These are phyloP conservation scores for Solanum hybrid DNA, from an alignment of 305 asterid species.

Conservation along the genomic window DNA sequence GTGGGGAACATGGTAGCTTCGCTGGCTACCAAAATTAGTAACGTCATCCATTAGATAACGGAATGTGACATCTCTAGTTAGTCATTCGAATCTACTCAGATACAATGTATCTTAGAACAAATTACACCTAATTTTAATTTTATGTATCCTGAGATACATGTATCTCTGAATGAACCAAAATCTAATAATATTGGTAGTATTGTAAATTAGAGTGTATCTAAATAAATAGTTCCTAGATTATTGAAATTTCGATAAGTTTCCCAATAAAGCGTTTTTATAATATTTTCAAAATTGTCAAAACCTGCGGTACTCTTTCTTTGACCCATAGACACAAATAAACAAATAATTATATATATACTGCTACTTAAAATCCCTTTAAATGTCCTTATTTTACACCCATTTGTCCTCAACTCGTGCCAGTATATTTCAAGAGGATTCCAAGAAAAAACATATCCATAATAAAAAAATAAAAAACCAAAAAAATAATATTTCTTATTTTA, in stretches of 20 bases:
- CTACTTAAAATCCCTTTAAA: neutral
- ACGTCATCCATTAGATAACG: neutral
- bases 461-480: neutral
- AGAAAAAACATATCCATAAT: neutral
- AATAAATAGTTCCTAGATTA: accelerated
- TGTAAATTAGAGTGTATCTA: accelerated
- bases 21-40: neutral
- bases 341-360: neutral
- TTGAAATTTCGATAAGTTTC: no score
- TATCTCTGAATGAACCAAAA: no score
- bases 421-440: neutral
- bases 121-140: no score
- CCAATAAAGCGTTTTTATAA: neutral
- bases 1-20: neutral
- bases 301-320: neutral
- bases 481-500: neutral
- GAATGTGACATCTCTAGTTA: neutral
- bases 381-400: neutral
- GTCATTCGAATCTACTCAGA: neutral
- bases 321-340: neutral
- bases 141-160: accelerated
- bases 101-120: no score
- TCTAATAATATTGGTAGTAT: accelerated
- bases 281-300: neutral
- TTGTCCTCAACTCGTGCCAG: neutral